phyloP scores from a whole-genome alignment of 805 yeast species.

The Soucietia sequanensis region DNA sequence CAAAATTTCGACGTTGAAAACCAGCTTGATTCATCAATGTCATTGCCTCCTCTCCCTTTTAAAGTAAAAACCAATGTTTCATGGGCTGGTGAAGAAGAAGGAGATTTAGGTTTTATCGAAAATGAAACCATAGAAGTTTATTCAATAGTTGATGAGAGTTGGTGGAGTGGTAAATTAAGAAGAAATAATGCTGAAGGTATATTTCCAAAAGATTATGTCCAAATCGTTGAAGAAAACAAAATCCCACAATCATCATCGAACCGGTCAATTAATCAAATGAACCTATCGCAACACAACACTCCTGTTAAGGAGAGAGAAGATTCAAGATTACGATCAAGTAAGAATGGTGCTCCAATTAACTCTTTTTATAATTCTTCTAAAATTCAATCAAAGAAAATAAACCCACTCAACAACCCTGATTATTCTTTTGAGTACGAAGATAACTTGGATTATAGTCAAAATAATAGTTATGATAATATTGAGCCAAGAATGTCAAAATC shows the following conservation, averaged over 20 bases:
- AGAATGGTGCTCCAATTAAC: conserved; percentile 3
- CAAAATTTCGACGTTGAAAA: no score
- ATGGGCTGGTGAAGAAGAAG: conserved; percentile 90
- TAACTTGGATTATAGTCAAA: conserved; percentile 19
- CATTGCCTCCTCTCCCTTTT: conserved; percentile 56
- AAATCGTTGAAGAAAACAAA: conserved; percentile 40
- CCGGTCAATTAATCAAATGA: conserved; percentile 11
- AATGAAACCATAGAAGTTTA: conserved; percentile 89
- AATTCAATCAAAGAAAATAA: conserved; percentile 9
- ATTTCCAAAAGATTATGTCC: conserved; percentile 87
- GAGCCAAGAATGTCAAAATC: conserved; percentile 2
- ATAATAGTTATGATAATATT: conserved; percentile 20
- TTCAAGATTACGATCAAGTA: conserved; percentile 9
- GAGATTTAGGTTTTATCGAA: conserved; percentile 90
- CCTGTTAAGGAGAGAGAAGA: conserved; percentile 6
- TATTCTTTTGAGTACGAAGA: conserved; percentile 16
- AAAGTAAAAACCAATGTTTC: conserved; percentile 80
- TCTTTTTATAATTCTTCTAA: conserved; percentile 7
- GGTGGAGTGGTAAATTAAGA: conserved; percentile 85
- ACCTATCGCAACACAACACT: conserved; percentile 11
- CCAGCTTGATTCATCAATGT: no score
- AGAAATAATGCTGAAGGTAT: conserved; percentile 81
- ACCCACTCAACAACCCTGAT: conserved; percentile 9
- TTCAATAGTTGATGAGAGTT: conserved; percentile 77
- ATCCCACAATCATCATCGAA: conserved; percentile 16